Conservation (phyloP, 169 alveolate genomes). For the Plasmodium falciparum region DNA sequence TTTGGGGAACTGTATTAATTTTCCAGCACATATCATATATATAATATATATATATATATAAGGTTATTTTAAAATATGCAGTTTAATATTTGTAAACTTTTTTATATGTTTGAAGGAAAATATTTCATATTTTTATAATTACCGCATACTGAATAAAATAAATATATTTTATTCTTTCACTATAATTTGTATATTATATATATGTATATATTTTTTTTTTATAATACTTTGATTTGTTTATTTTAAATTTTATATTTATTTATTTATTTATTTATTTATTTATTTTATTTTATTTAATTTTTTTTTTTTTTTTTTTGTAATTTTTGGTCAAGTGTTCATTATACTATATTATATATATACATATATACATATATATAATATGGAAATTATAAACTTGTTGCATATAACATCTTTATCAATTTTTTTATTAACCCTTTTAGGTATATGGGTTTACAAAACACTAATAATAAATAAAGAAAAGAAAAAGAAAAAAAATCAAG, state of each 20-base stretch:
- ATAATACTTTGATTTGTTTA: no score
- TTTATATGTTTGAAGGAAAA: no score
- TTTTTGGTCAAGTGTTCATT: background rate
- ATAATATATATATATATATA: no score
- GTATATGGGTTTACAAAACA: constrained; percentile 34
- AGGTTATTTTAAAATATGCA: no score
- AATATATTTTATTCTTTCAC: no score
- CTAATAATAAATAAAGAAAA: constrained; percentile 13
- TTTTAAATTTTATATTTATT: background rate
- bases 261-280: background rate
- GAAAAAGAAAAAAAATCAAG: constrained; percentile 2
- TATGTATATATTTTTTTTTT: no score
- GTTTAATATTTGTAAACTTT: no score
- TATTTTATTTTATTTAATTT: background rate
- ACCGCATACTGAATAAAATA: no score
- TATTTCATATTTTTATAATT: background rate
- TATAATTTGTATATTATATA: no score
- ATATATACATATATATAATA: constrained; percentile 7
- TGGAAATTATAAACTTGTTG: constrained; percentile 20
- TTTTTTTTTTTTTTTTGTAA: background rate
- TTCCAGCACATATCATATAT: background rate
- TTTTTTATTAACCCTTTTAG: constrained; percentile 34
- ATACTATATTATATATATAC: background rate
- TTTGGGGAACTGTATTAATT: background rate
- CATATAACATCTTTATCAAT: constrained; percentile 8